Conservation (phyloP, 2,329 filamentous ascomycete genomes). For the Aureobasidium leucospermi region DNA sequence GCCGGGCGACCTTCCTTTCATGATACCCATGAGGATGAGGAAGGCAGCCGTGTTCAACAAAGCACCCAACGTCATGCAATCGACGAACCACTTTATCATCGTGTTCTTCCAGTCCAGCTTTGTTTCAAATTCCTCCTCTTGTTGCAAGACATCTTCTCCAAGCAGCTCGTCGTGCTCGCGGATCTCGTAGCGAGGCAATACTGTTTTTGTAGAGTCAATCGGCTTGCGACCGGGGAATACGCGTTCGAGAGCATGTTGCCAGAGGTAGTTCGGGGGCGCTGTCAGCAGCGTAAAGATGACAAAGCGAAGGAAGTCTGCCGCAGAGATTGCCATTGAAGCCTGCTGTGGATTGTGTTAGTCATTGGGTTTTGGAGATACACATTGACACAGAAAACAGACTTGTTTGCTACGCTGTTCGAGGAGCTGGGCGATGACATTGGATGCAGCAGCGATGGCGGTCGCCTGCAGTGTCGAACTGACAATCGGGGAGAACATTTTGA, state of each 20-base stretch:
- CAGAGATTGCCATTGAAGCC: constrained; percentile 41
- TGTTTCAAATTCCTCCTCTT: background rate
- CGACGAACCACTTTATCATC: constrained; percentile 51
- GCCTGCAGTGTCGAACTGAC: constrained; percentile 57
- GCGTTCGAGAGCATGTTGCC: constrained; percentile 50
- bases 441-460: constrained; percentile 55
- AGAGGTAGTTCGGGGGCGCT: constrained; percentile 51
- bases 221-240: constrained; percentile 42
- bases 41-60: constrained; percentile 56
- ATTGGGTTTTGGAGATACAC: background rate
- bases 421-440: constrained; percentile 66
- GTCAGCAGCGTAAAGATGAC: constrained; percentile 46
- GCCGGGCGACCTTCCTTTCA: constrained; percentile 14
- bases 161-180: background rate
- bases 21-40: constrained; percentile 47
- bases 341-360: constrained; percentile 15
- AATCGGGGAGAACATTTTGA: constrained; percentile 37
- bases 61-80: constrained; percentile 56
- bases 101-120: constrained; percentile 5
- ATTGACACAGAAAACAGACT: background rate
- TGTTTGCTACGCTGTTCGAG: constrained; percentile 37
- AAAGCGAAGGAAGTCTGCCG: constrained; percentile 46
- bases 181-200: background rate
- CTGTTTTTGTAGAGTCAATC: background rate
- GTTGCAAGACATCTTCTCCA: background rate